A percentile compares a stretch with the other conserved stretches of the same genome.
Conservation (phyloP, 176 grass and related monocot species). For the Elaeis guineensis region DNA sequence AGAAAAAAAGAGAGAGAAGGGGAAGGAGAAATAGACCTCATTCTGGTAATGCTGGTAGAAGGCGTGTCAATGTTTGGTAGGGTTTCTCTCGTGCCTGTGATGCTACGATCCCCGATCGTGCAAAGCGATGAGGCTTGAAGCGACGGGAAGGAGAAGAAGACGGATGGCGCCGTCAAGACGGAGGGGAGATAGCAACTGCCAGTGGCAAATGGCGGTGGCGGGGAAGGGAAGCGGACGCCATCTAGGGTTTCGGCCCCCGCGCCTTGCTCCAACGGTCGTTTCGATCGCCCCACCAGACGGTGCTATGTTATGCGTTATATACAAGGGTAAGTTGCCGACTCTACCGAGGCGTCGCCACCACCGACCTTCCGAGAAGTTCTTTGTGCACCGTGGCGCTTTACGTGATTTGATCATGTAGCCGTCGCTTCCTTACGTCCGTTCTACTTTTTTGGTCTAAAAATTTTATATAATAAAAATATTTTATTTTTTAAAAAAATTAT, state of each 20-base stretch:
- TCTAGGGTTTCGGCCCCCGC: not conserved
- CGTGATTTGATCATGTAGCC: too few relatives aligned
- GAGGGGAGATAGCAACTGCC: not conserved
- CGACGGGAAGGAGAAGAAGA: not conserved
- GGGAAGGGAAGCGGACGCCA: not conserved
- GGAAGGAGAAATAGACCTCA: not conserved
- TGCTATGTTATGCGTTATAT: too few relatives aligned
- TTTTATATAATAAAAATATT: too few relatives aligned
- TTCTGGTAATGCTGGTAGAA: conserved; percentile 17
- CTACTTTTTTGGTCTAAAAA: too few relatives aligned
- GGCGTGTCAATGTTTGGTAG: conserved; percentile 12
- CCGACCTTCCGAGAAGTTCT: too few relatives aligned
- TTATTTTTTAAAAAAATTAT: too few relatives aligned
- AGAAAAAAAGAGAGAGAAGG: not conserved
- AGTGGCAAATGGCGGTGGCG: not conserved
- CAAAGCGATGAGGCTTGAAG: not conserved
- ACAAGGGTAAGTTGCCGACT: too few relatives aligned
- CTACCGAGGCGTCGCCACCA: too few relatives aligned
- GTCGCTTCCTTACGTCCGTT: too few relatives aligned
- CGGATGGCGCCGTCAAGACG: not conserved
- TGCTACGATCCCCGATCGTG: not conserved
- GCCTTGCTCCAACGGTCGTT: not conserved
- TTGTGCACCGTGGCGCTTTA: too few relatives aligned
- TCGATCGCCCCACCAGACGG: too few relatives aligned
- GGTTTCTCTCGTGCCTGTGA: conserved; percentile 17